These are phyloP conservation scores for Trypethelium eluteriae DNA, from an alignment of 495 filamentous ascomycete genomes.

Conservation along the genomic window DNA sequence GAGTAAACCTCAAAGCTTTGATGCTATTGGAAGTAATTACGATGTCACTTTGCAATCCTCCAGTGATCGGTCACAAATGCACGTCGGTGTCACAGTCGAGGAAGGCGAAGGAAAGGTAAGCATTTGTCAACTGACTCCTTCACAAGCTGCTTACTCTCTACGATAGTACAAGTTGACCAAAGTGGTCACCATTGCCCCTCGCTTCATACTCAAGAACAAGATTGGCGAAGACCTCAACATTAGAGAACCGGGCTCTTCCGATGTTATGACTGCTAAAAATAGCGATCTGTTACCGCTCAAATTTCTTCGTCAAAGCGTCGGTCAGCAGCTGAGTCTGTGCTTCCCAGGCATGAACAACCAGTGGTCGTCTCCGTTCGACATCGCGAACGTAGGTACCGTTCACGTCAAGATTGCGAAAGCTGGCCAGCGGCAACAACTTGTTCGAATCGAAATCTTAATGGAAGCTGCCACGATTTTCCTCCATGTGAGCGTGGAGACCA, in stretches of 20 bases:
- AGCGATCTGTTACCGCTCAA: conserved; percentile 75
- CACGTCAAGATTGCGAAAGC: conserved; percentile 90
- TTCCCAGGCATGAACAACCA: conserved; percentile 94
- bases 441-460: conserved; percentile 82
- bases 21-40: conserved; percentile 89
- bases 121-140: neutral
- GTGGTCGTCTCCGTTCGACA: conserved; percentile 97
- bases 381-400: conserved; percentile 81
- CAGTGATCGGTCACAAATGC: conserved; percentile 68
- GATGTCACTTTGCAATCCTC: conserved; percentile 73
- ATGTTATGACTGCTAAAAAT: conserved; percentile 64
- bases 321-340: conserved; percentile 86
- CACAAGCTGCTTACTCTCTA: conserved; percentile 10
- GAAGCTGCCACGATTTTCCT: conserved; percentile 89
- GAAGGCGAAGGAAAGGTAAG: conserved; percentile 77
- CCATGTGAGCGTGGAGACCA: conserved; percentile 79
- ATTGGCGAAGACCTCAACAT: conserved; percentile 79
- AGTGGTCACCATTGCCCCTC: conserved; percentile 84
- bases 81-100: conserved; percentile 77
- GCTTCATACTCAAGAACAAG: conserved; percentile 92
- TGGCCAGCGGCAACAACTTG: conserved; percentile 78
- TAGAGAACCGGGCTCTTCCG: conserved; percentile 80
- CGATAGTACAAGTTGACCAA: conserved; percentile 79
- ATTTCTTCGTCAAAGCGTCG: conserved; percentile 67
- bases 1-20: conserved; percentile 96